Conservation (phyloP, 768 basidiomycete species). For the Amanita fuliginea region DNA sequence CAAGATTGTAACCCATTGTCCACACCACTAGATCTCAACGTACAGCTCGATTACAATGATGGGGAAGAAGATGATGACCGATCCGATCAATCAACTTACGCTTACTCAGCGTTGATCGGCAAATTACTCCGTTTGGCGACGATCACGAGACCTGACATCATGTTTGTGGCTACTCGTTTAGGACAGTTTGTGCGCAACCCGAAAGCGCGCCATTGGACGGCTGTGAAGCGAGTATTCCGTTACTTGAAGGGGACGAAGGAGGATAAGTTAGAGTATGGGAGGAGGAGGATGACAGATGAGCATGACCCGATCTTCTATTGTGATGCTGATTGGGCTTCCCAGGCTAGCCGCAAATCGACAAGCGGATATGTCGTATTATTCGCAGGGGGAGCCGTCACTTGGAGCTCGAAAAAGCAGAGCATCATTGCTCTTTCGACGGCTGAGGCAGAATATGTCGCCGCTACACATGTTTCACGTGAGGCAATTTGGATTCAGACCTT, state of each 20-base stretch:
- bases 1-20: no score
- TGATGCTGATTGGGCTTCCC: conserved; percentile 10
- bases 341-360: conserved; percentile 7
- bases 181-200: conserved; percentile 24
- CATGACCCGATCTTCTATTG: conserved; percentile 3
- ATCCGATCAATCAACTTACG: conserved; percentile 5
- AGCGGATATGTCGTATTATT: conserved; percentile 9
- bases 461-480: conserved; percentile 17
- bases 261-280: conserved; percentile 10
- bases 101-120: conserved; percentile 18
- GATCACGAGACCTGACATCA: conserved; percentile 27
- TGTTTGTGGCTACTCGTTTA: conserved; percentile 20
- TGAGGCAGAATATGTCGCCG: conserved; percentile 28
- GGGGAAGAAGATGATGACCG: not conserved
- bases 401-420: conserved; percentile 24
- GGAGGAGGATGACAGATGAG: conserved; percentile 4
- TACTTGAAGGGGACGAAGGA: conserved; percentile 23
- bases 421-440: conserved; percentile 14
- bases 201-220: conserved; percentile 21
- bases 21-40: no score
- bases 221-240: conserved; percentile 25
- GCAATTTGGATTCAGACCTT: conserved; percentile 14
- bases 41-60: no score
- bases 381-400: conserved; percentile 11
- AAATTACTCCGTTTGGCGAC: conserved; percentile 23